phyloP scores from a whole-genome alignment of 495 filamentous ascomycete genomes.

The Xylaria grammica region DNA sequence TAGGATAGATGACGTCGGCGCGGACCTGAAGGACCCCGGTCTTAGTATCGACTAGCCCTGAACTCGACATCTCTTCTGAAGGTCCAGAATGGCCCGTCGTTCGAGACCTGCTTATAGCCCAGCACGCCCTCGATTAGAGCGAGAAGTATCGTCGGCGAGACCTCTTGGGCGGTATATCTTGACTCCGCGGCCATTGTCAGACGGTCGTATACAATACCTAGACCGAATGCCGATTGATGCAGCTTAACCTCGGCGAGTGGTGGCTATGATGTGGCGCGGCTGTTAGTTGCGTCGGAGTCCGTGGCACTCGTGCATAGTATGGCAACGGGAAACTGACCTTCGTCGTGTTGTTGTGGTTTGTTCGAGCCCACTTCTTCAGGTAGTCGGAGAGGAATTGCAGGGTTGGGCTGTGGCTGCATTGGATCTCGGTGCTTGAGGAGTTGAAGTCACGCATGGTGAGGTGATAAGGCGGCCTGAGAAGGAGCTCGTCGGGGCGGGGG shows the following conservation, averaged over 20 bases:
- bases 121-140: slow-evolving; percentile 46
- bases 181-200: slow-evolving; percentile 37
- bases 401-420: slow-evolving; percentile 47
- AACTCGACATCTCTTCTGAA: slow-evolving; percentile 34
- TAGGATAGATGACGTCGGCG: no score
- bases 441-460: slow-evolving; percentile 33
- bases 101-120: slow-evolving; percentile 42
- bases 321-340: slow-evolving; percentile 29
- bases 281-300: neutral
- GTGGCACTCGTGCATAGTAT: neutral
- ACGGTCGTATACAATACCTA: slow-evolving; percentile 43
- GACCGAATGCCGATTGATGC: slow-evolving; percentile 43
- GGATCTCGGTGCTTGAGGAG: slow-evolving; percentile 33
- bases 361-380: slow-evolving; percentile 43
- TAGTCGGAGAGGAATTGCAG: slow-evolving; percentile 45
- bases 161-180: slow-evolving; percentile 29
- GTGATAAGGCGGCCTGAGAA: slow-evolving; percentile 47
- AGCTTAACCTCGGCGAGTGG: slow-evolving; percentile 41
- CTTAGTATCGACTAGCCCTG: slow-evolving; percentile 7
- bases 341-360: slow-evolving; percentile 40
- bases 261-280: slow-evolving; percentile 32
- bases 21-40: no score
- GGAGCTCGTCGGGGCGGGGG: slow-evolving; percentile 42
- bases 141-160: slow-evolving; percentile 43
- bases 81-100: slow-evolving; percentile 27